phyloP scores from a whole-genome alignment of 2,329 filamentous ascomycete species.

The Sodiomyces alkalinus region DNA sequence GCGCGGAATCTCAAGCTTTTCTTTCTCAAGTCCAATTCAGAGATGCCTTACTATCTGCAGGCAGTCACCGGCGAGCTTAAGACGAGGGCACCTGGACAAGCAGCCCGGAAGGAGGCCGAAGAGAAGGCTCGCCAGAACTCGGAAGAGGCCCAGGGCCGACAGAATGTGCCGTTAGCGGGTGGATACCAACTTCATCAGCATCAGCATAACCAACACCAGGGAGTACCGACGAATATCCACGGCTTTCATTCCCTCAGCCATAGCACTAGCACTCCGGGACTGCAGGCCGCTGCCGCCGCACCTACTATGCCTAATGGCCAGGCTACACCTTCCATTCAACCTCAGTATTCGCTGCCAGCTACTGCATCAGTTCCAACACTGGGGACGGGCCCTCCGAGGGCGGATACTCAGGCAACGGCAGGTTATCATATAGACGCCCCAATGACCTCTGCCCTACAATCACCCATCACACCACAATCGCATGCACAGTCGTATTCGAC shows the following conservation, averaged over 20 bases:
- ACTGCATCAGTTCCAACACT: constrained; percentile 1
- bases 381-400: neutral
- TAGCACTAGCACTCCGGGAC: constrained; percentile 1
- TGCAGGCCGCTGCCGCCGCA: neutral
- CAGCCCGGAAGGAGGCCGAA: constrained; percentile 53
- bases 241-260: constrained; percentile 1
- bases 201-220: too few relatives aligned
- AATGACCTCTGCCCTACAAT: constrained; percentile 10
- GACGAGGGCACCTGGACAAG: constrained; percentile 63
- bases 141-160: constrained; percentile 44
- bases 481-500: constrained; percentile 10
- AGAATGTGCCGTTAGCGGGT: constrained; percentile 40
- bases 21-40: constrained; percentile 80
- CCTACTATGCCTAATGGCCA: too few relatives aligned
- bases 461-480: constrained; percentile 5
- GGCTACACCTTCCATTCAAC: too few relatives aligned
- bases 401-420: neutral
- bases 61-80: constrained; percentile 83
- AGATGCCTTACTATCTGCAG: constrained; percentile 77
- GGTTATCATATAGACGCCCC: constrained; percentile 4
- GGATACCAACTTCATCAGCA: constrained; percentile 26
- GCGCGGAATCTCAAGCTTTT: constrained; percentile 80
- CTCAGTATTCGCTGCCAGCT: constrained; percentile 3
- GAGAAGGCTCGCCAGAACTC: constrained; percentile 42
- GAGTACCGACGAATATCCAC: neutral